Base-by-base conservation (phyloP, 441 rosid species). In the Populus trichocarpa region DNA sequence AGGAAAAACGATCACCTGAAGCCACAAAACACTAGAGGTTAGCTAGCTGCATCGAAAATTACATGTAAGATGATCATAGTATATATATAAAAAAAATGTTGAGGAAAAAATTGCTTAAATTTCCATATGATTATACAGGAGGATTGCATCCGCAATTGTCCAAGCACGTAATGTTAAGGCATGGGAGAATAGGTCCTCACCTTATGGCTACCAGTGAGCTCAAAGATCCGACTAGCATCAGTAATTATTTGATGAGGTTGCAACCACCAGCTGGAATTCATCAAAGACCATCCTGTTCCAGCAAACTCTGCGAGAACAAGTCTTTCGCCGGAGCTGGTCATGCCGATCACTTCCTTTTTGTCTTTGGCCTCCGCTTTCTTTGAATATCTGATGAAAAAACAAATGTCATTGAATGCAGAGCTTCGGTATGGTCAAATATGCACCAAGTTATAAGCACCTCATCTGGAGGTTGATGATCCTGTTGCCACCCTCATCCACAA, bases 211-310 rank as follows among this genome's bases (percentile, higher is more conserved):
- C 75, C 42, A 25, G 75, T 72, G 35, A 72, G 75, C 75, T 72
- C 75, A 30, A 26, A 72, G 63, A 28, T 20, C 7, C 14, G 46
- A 73, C 22, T 30, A 11, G 14, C 50, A 6, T 7, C 16, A 2
- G 28, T 50, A 32, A 72, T 70, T 25, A 70, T 74, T 61, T 72
- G 22, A 36, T 46, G 80, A 57, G 76, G 78, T 59, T 67, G 78
- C 73, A 78, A 78, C 73, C 75, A 78, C 82, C 78, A 77, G 64
- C 68, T 72, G 26, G 77, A 81, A 33, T 81, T 81, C 71, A 73
- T 65, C 53, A 83, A 59, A 71, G 81, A 77, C 86, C 87, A 82
- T 68, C 81, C 79, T 46, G 71, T 68, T 63, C 78, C 78, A 14
- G 25, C 22, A 35, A 77, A 79, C 61, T 75, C 68, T 25, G 16